Conservation (phyloP, 1,284 basidiomycete genomes). For the Bjerkandera adusta region DNA sequence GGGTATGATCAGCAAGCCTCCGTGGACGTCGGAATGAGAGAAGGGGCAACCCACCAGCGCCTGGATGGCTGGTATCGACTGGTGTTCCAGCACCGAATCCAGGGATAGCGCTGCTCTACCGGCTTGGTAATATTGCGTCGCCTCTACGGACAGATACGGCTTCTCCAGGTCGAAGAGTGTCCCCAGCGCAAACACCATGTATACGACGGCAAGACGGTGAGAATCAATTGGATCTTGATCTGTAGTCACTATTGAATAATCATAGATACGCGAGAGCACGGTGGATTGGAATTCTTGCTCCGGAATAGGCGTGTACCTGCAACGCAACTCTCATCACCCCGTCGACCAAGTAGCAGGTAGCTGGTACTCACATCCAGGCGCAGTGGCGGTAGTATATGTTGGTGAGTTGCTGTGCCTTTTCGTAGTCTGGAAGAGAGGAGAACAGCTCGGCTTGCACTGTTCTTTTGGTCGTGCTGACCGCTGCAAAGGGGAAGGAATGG, state of each 20-base stretch:
- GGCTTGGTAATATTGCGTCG: slow-evolving; percentile 58
- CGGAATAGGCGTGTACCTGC: slow-evolving; percentile 62
- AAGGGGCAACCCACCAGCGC: slow-evolving; percentile 43
- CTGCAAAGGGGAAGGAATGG: slow-evolving; percentile 56
- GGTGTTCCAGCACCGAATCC: slow-evolving; percentile 61
- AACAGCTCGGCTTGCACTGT: slow-evolving; percentile 43
- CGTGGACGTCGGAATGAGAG: slow-evolving; percentile 28
- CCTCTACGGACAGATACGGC: slow-evolving; percentile 47
- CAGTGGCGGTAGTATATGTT: slow-evolving; percentile 61
- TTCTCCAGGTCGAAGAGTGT: slow-evolving; percentile 42
- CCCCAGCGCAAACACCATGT: slow-evolving; percentile 34
- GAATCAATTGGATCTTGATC: slow-evolving; percentile 44
- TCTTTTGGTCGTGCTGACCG: slow-evolving; percentile 40
- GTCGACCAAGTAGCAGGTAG: slow-evolving; percentile 10
- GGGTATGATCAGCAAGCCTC: slow-evolving; percentile 27
- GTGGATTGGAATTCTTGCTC: slow-evolving; percentile 51
- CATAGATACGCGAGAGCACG: slow-evolving; percentile 53
- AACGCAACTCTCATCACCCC: slow-evolving; percentile 11
- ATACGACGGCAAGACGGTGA: slow-evolving; percentile 40
- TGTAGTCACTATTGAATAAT: slow-evolving; percentile 34
- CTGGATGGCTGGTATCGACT: slow-evolving; percentile 59
- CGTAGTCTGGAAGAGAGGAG: slow-evolving; percentile 42
- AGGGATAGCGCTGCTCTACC: slow-evolving; percentile 55
- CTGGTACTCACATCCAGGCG: slow-evolving; percentile 60
- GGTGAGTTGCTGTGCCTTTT: slow-evolving; percentile 42